These are phyloP conservation scores for Colletotrichum sp. DNA, from an alignment of 2,329 filamentous ascomycete genomes.

Conservation along the genomic window DNA sequence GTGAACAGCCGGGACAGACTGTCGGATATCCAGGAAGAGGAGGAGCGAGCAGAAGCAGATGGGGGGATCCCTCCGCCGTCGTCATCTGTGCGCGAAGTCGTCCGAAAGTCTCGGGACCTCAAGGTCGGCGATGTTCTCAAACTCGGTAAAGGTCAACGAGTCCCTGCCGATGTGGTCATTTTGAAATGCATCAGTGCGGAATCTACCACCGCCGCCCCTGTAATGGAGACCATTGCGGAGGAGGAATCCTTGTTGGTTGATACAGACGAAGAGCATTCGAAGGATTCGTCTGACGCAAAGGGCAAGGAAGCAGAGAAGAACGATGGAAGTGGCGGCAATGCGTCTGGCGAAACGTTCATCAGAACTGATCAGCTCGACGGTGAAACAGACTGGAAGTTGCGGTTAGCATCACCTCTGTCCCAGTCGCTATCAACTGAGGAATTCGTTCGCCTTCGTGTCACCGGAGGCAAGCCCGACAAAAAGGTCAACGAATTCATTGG, in stretches of 20 bases:
- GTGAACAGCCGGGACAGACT: constrained; percentile 48
- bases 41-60: constrained; percentile 55
- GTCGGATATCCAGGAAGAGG: constrained; percentile 74
- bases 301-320: constrained; percentile 35
- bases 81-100: constrained; percentile 66
- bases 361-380: constrained; percentile 96
- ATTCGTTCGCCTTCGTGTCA: constrained; percentile 72
- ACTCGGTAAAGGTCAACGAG: constrained; percentile 87
- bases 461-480: constrained; percentile 88
- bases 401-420: constrained; percentile 84
- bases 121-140: constrained; percentile 97
- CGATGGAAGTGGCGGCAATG: constrained; percentile 37
- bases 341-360: constrained; percentile 92
- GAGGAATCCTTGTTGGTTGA: constrained; percentile 49
- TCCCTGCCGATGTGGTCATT: constrained; percentile 94
- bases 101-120: constrained; percentile 84
- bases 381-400: constrained; percentile 98
- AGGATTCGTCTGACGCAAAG: constrained; percentile 28
- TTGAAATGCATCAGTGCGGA: constrained; percentile 79
- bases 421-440: constrained; percentile 78
- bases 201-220: constrained; percentile 33
- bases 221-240: constrained; percentile 22
- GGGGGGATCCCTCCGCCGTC: constrained; percentile 46
- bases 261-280: constrained; percentile 35
- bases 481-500: constrained; percentile 95